Evolutionary conservation across 331 rosid species (phyloP), one percentile per base, ranked within the genome.

Genomic region (Erythrophleum ivorense): DNA sequence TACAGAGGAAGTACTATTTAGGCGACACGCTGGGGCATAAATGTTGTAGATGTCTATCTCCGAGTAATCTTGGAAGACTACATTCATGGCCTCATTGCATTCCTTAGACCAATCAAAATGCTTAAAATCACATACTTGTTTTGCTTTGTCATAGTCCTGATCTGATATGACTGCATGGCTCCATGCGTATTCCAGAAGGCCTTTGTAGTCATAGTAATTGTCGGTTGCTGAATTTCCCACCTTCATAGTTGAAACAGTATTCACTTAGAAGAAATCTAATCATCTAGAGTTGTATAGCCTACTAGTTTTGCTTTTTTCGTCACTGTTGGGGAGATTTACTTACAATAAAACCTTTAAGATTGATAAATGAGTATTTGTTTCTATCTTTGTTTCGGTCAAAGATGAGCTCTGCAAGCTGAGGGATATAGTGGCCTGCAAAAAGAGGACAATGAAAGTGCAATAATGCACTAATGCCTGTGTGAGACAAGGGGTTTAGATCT

Each of bases 1-100:
- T 7, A 46, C 3, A 16, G 87, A 83, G 70, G 88, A 76, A 36
- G 85, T 73, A 63, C 5, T 70, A 76, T 88, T 88, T 46, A 70
- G 13, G 43, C 1, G 75, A 70, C 91, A 88, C 15, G 45, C 1
- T 0, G 91, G 88, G 55, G 88, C 91, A 64, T 88, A 88, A 77
- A 88, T 86, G 63, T 88, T 86, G 80, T 86, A 88, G 55, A 88
- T 88, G 69, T 88, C 91, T 73, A 88, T 88, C 84, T 88, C 90
- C 10, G 38, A 7, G 77, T 86, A 88, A 60, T 86, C 78, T 41
- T 73, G 63, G 66, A 79, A 86, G 58, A 86, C 78, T 68, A 62
- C 68, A 43, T 10, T 63, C 85, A 88, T 86, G 82, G 67, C 91
- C 41, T 50, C 49, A 24, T 77, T 88, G 83, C 91, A 88, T 21